Evolutionary conservation across 2,329 filamentous ascomycete species (phyloP), one percentile per base, ranked within the genome.

Genomic region (Bretziella fagacearum): DNA sequence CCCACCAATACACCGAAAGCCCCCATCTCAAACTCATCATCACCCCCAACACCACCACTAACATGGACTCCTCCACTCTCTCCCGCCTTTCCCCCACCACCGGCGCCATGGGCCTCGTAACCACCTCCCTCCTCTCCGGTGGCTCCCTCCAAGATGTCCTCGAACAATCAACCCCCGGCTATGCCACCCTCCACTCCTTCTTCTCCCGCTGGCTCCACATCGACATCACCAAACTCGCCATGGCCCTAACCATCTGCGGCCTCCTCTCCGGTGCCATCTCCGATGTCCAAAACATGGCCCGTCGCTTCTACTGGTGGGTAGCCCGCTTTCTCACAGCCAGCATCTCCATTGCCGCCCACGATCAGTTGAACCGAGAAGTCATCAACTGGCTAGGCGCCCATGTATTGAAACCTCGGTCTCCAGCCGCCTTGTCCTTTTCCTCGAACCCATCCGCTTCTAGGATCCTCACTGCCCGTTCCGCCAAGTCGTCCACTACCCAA

Each of bases 351-450:
- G 55, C 57, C 1, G 58, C 57, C n/a, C 56, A 55, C 29, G 62
- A 64, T 52, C 55, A 59, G 5, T 58, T 64, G 37, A 63, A 63
- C 52, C 54, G 57, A 5, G 61, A 63, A 40, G 60, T 63, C 3
- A 53, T 63, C 41, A 62, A 61, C 55, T 64, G 61, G 61, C 52
- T 64, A 6, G 59, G 59, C 2, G 55, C 59, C 29, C 55, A 62
- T 5, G 57, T 63, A 2, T 57, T 63, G 11, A 47, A 53, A 10
- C 55, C 53, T 4, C 54, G 57, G 22, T 53, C 55, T 35, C 23
- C 17, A 3, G 46, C n/a, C 20, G n/a, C 33, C 36, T 20, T 20
- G 4, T 18, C 29, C 7, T 7, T 17, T 10, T 36, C 17, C 25
- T 17, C 39, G 13, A 11, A 7, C 22, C 25, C 26, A 20, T 22